Base-by-base conservation (phyloP, 2,329 filamentous ascomycete species). In the Madurella mycetomatis region DNA sequence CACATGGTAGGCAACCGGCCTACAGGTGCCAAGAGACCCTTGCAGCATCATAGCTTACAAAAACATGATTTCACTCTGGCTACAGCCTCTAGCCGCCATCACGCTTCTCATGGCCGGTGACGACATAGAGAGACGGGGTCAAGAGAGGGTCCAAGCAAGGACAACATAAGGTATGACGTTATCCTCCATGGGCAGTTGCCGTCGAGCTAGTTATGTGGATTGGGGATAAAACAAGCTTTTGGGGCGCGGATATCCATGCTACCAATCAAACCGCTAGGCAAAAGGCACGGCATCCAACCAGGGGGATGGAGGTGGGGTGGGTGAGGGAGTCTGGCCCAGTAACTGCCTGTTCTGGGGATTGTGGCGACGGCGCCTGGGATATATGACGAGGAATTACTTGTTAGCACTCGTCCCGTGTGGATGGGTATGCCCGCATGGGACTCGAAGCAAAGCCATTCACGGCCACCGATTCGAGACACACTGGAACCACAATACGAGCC, bases 31-130 rank as follows among this genome's bases (percentile, higher is more conserved):
- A 19, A 25, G 18, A 55, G 50, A 59, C 61, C 60, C 59, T 58
- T 57, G 55, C 60, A 37, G 56, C 62, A 61, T 60, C 57, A 63
- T 61, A 41, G 41, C 54, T 41, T 25, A 37, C n/a, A 41, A 58
- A 61, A 61, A 58, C 60, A 62, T 62, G 62, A 53, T 62, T 59
- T 55, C 31, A 31, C 11, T 11, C 25, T 25, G 40, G 32, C 18
- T 41, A 19, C 34, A 34, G 18, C 30, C 40, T 32, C 15, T 25
- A 44, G 30, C 25, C 46, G 17, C 18, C 41, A 47, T 53, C 47
- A 51, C 31, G 32, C 30, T 34, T 49, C 17, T 34, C n/a, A 17
- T 18, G 34, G 4, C 40, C 17, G 47, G 60, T 63, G 61, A 64
- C 60, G 60, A 55, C 57, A 63, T 62, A 17, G 47, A 54, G 47